A percentile compares a stretch with the other conserved stretches of the same genome.
These are phyloP conservation scores for Lichtheimia ramosa DNA, from an alignment of 371 early-diverging fungal species.

Conservation along the genomic window DNA sequence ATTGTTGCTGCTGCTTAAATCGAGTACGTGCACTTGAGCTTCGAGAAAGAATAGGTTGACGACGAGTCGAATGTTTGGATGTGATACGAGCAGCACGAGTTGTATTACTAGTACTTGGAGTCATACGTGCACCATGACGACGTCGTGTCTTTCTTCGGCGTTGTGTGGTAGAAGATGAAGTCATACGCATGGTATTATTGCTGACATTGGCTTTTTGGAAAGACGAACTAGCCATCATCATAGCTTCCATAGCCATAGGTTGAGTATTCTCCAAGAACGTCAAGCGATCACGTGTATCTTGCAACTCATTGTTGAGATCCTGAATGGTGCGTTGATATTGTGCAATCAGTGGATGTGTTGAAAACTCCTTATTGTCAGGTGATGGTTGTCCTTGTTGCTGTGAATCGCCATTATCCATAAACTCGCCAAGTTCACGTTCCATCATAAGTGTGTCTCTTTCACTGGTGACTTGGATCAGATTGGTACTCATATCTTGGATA, in stretches of 20 bases:
- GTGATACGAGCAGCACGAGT: slow-evolving; percentile 6
- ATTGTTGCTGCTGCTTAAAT: not conserved
- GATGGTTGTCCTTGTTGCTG: not conserved
- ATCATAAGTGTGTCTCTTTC: slow-evolving; percentile 63
- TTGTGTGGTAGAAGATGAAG: slow-evolving; percentile 9
- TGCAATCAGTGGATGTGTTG: slow-evolving; percentile 49
- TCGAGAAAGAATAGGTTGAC: slow-evolving; percentile 1
- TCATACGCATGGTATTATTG: slow-evolving; percentile 4
- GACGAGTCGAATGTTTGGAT: slow-evolving; percentile 10
- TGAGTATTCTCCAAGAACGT: slow-evolving; percentile 22
- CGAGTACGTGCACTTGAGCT: slow-evolving; percentile 8
- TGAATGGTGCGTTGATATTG: slow-evolving; percentile 55
- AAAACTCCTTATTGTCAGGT: not conserved
- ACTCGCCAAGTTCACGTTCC: slow-evolving; percentile 50
- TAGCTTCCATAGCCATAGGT: slow-evolving; percentile 18
- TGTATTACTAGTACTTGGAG: slow-evolving; percentile 9
- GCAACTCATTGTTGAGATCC: slow-evolving; percentile 47
- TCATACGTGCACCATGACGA: slow-evolving; percentile 2
- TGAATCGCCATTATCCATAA: slow-evolving; percentile 19
- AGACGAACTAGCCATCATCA: slow-evolving; percentile 13
- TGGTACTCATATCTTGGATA: slow-evolving; percentile 31
- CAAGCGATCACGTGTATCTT: slow-evolving; percentile 42
- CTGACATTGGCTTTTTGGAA: not conserved
- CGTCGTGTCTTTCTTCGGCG: slow-evolving; percentile 9
- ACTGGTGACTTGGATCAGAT: slow-evolving; percentile 50